phyloP scores from a whole-genome alignment of 2,329 filamentous ascomycete species.

The Cladophialophora yegresii region DNA sequence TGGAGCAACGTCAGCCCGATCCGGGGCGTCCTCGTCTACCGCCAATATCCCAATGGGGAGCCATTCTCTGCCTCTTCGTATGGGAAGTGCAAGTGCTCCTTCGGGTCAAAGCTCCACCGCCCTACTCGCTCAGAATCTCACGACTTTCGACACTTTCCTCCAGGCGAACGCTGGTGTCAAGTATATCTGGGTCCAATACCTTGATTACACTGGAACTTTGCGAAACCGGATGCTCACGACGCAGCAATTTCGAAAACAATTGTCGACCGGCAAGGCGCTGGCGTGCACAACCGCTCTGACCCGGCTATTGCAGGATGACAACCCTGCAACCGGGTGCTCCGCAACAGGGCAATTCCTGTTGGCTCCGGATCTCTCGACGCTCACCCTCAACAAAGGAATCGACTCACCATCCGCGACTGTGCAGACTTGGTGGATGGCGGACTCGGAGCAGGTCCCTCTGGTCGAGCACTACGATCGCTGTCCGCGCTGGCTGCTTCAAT shows the following conservation, averaged over 20 bases:
- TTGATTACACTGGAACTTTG: constrained; percentile 72
- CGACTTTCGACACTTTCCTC: constrained; percentile 51
- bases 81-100: constrained; percentile 20
- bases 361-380: constrained; percentile 64
- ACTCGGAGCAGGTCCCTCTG: constrained; percentile 41
- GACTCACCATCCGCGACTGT: constrained; percentile 63
- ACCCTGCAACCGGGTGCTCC: constrained; percentile 55
- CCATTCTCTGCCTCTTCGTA: constrained; percentile 14
- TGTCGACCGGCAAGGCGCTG: constrained; percentile 54
- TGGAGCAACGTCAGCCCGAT: constrained; percentile 8
- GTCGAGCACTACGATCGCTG: constrained; percentile 49
- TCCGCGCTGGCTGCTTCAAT: constrained; percentile 65
- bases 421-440: constrained; percentile 66
- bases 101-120: constrained; percentile 19
- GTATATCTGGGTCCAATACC: constrained; percentile 74
- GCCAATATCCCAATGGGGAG: constrained; percentile 12
- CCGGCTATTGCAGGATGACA: constrained; percentile 69
- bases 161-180: constrained; percentile 55
- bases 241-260: constrained; percentile 54
- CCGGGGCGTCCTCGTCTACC: constrained; percentile 18
- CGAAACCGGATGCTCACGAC: constrained; percentile 70
- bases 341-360: constrained; percentile 68
- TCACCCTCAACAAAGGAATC: constrained; percentile 61
- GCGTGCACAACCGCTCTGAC: constrained; percentile 66
- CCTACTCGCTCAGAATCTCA: constrained; percentile 30